Evolutionary conservation across 805 yeast genomes (phyloP).

Genomic region (Candida ovalis): DNA sequence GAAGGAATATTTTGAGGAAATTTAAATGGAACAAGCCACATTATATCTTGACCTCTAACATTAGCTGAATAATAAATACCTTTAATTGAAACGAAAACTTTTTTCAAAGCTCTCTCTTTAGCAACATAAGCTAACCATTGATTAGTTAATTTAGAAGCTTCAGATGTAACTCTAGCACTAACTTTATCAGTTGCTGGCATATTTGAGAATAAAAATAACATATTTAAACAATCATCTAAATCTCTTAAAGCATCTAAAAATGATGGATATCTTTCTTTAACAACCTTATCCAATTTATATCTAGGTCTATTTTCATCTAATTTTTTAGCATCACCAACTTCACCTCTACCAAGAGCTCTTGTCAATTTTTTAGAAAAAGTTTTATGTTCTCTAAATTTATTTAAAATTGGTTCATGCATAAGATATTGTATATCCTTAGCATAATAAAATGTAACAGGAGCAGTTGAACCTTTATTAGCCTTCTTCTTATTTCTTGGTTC

Average conservation of each 20-base stretch:
- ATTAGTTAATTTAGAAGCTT: constrained; percentile 81
- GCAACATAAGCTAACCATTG: constrained; percentile 96
- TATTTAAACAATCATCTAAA: constrained; percentile 90
- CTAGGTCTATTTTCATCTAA: constrained; percentile 77
- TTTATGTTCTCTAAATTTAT: constrained; percentile 92
- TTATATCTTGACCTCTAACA: constrained; percentile 85
- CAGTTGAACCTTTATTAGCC: constrained; percentile 97
- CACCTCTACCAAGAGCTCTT: constrained; percentile 88
- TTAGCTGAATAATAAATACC: constrained; percentile 94
- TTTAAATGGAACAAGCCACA: constrained; percentile 97
- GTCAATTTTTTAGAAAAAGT: constrained; percentile 88
- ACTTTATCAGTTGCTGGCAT: constrained; percentile 92
- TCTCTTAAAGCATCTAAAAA: constrained; percentile 91
- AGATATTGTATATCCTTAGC: constrained; percentile 91
- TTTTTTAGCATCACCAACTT: constrained; percentile 80
- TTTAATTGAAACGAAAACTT: constrained; percentile 93
- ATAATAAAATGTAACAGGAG: constrained; percentile 92
- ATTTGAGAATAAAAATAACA: constrained; percentile 89
- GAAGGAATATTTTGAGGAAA: constrained; percentile 94
- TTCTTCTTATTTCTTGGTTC: constrained; percentile 94
- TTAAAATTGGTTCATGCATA: constrained; percentile 89
- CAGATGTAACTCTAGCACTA: constrained; percentile 74
- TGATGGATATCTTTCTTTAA: constrained; percentile 94
- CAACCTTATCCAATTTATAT: constrained; percentile 83
- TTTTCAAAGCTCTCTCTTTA: constrained; percentile 72